Conservation (phyloP, 208 protist genomes). For the Trypanosoma congolense region DNA sequence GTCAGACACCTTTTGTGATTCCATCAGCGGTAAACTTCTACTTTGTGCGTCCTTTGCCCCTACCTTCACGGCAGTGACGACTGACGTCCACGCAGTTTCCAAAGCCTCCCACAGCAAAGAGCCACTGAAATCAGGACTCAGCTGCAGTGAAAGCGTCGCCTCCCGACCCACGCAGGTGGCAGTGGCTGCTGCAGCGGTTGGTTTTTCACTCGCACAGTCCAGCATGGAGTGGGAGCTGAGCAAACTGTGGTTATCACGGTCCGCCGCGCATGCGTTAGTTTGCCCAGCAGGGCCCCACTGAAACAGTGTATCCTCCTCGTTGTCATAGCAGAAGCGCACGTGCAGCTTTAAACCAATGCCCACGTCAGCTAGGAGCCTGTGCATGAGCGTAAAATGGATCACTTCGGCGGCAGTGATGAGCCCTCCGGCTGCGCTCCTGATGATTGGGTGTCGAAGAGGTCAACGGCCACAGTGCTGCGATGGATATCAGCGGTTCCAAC, state of each 20-base stretch:
- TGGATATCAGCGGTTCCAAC: background rate
- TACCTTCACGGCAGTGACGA: conserved; percentile 4
- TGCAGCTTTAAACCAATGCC: conserved; percentile 12
- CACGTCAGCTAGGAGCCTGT: conserved; percentile 20
- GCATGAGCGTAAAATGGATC: conserved; percentile 14
- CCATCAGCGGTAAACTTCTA: no score
- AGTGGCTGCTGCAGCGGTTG: background rate
- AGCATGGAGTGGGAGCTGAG: no score
- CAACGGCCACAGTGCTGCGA: background rate
- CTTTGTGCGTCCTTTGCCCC: background rate
- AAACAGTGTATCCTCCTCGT: conserved; percentile 19
- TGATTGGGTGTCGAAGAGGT: background rate
- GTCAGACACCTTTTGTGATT: no score
- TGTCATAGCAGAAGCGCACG: conserved; percentile 22
- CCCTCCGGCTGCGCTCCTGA: background rate
- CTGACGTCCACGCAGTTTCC: conserved; percentile 18
- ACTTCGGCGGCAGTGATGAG: conserved; percentile 16
- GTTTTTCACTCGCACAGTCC: background rate
- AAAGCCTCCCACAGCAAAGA: conserved; percentile 27
- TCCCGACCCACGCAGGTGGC: conserved; percentile 21
- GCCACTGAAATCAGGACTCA: conserved; percentile 17
- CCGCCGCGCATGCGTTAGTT: background rate
- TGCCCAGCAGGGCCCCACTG: background rate
- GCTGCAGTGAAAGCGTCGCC: conserved; percentile 15
- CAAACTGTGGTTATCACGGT: background rate